Evolutionary conservation across 371 early-diverging fungal species (phyloP).

Genomic region (Lichtheimia ramosa): DNA sequence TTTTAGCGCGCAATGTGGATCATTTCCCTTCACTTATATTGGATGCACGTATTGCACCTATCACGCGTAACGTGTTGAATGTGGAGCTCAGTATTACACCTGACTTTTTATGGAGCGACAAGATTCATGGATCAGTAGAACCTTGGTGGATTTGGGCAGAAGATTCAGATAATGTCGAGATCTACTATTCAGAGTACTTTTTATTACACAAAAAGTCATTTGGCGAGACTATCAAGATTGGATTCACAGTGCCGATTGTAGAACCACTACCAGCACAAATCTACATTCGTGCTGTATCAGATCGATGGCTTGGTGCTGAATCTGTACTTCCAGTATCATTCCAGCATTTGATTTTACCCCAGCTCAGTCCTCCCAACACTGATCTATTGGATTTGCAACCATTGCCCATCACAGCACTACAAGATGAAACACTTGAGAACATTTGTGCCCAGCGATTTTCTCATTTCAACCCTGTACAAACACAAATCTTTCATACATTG

Average conservation of each 20-base stretch:
- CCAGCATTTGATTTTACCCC: slow-evolving; percentile 86
- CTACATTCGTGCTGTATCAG: slow-evolving; percentile 86
- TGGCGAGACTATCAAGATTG: slow-evolving; percentile 64
- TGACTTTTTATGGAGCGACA: slow-evolving; percentile 93
- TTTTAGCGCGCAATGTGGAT: slow-evolving; percentile 70
- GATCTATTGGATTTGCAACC: slow-evolving; percentile 89
- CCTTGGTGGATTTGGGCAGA: slow-evolving; percentile 97
- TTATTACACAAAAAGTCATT: slow-evolving; percentile 49
- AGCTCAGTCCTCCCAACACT: slow-evolving; percentile 81
- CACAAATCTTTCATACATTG: slow-evolving; percentile 95
- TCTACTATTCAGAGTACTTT: slow-evolving; percentile 60
- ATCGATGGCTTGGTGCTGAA: slow-evolving; percentile 94
- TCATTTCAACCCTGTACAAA: slow-evolving; percentile 98
- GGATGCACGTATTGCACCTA: slow-evolving; percentile 82
- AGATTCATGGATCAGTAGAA: slow-evolving; percentile 84
- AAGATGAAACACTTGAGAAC: slow-evolving; percentile 76
- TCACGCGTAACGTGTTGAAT: slow-evolving; percentile 88
- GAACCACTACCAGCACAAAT: slow-evolving; percentile 90
- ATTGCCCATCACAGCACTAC: slow-evolving; percentile 81
- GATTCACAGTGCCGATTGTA: slow-evolving; percentile 85
- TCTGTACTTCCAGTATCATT: slow-evolving; percentile 84
- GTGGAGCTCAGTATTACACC: slow-evolving; percentile 76
- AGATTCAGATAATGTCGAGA: slow-evolving; percentile 64
- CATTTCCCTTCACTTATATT: slow-evolving; percentile 86
- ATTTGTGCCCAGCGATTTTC: slow-evolving; percentile 80